Evolutionary conservation across 108 stramenopile species (phyloP), one percentile per base, ranked within the genome.

Genomic region (Nannochloropsis gaditana): DNA sequence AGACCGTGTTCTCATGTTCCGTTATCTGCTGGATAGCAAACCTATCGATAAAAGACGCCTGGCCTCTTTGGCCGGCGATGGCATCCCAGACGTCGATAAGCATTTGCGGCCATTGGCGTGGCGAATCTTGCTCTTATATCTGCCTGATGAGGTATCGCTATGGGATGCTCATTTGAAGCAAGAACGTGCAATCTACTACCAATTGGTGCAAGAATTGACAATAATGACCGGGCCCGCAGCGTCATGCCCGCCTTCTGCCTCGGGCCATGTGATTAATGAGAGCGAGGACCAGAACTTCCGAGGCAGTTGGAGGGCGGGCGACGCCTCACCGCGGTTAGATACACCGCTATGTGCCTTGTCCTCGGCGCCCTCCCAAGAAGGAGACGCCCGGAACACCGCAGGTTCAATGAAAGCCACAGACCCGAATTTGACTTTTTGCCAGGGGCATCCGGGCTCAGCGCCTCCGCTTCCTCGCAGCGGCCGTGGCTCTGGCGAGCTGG

Each of bases 21-120:
- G 31, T n/a, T 11, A 81, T 31, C 41, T 81, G 21, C 80, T 41
- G 5, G 80, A 19, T 42, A 81, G 41, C 41, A 41, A 81, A 3
- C 80, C n/a, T 11, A 81, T 81, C 31, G 41, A 81, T 8, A 41
- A 81, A 41, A 2, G 21, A 41, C 80, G 80, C 11, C 5, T 81
- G 21, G 31, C n/a, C 21, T 11, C 21, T 41, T 81, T 81, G 41
- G 21, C 80, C 21, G 80, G 19, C 59, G n/a, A 81, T 31, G 41
- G 21, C 21, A 81, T 81, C 41, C 41, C 41, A 9, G 80, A 81
- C 21, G 80, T 41, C 11, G 41, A 81, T 42, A 81, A 41, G 41
- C 41, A 81, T 42, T 81, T 87, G n/a, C 83, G 86, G 31, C 86
- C 86, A 42, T 21, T 87, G 3, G 41, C 84, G 17, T 87, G 86